A percentile compares a stretch with the other conserved stretches of the same genome.
Conservation (phyloP, 495 filamentous ascomycete species). For the Aspergillus taichungensis region DNA sequence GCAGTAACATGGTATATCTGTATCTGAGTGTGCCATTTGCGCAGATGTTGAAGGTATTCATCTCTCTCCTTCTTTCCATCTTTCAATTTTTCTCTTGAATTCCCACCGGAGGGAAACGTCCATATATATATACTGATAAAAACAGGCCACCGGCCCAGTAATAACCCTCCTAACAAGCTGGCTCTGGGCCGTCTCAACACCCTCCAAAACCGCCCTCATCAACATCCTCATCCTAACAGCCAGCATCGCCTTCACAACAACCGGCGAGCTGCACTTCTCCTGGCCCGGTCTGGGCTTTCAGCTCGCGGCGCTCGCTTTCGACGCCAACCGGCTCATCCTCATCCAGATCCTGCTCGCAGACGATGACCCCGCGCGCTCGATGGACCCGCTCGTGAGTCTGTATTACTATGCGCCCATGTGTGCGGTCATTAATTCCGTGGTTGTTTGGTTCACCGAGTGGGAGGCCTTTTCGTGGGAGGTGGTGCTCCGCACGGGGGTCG, state of each 20-base stretch:
- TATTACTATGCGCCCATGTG: constrained; percentile 83
- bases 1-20: constrained; percentile 64
- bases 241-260: constrained; percentile 63
- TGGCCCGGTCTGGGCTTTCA: constrained; percentile 63
- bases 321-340: constrained; percentile 69
- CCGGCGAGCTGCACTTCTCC: constrained; percentile 68
- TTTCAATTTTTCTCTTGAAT: not conserved
- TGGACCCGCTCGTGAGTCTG: constrained; percentile 76
- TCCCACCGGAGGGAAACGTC: not conserved
- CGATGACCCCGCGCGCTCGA: constrained; percentile 50
- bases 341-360: constrained; percentile 63
- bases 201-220: constrained; percentile 49
- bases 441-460: constrained; percentile 54
- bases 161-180: constrained; percentile 58
- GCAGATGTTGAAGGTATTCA: constrained; percentile 70
- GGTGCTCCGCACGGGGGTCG: constrained; percentile 46
- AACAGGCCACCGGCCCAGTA: constrained; percentile 56
- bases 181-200: constrained; percentile 52
- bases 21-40: constrained; percentile 72
- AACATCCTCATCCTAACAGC: constrained; percentile 68
- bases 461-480: constrained; percentile 43
- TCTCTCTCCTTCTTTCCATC: not conserved
- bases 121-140: too few relatives aligned
- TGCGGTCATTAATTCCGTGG: constrained; percentile 62
- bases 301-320: constrained; percentile 58